Conservation (phyloP, 2,329 filamentous ascomycete genomes). For the Hymenoscyphus albidus region DNA sequence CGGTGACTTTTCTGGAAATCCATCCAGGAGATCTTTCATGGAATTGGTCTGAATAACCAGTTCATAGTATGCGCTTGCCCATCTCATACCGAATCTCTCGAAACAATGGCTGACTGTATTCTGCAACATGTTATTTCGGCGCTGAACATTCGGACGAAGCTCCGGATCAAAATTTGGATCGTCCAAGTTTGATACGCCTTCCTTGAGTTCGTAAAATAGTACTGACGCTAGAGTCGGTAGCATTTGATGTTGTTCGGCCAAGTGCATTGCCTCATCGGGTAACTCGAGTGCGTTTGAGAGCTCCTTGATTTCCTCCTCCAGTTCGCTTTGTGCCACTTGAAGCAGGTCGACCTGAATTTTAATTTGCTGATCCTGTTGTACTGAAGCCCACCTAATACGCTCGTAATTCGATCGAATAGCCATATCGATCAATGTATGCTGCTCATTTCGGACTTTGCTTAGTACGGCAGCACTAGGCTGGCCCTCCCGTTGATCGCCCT, state of each 20-base stretch:
- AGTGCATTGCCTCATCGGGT: conserved; percentile 52
- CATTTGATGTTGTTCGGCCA: conserved; percentile 61
- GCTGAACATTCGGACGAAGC: neutral
- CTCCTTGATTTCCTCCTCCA: conserved; percentile 44
- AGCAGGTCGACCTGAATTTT: conserved; percentile 47
- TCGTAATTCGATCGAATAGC: conserved; percentile 57
- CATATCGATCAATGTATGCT: conserved; percentile 52
- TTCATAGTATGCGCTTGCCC: conserved; percentile 72
- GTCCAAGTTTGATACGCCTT: conserved; percentile 6
- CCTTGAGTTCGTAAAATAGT: conserved; percentile 31
- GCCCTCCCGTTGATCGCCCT: conserved; percentile 23
- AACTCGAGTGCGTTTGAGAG: conserved; percentile 47
- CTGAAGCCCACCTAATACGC: conserved; percentile 53
- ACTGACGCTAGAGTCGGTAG: conserved; percentile 57
- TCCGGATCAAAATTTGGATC: conserved; percentile 4
- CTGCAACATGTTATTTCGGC: conserved; percentile 14
- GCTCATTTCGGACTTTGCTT: conserved; percentile 48
- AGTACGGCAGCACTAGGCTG: conserved; percentile 29
- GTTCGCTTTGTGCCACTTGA: conserved; percentile 39
- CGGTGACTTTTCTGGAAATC: conserved; percentile 62
- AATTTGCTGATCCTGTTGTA: conserved; percentile 47
- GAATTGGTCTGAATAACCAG: conserved; percentile 67
- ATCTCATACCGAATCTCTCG: conserved; percentile 45
- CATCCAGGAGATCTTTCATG: conserved; percentile 65
- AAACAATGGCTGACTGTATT: conserved; percentile 43